A percentile compares a stretch with the other conserved stretches of the same genome.
Evolutionary conservation across 345 rosid genomes (phyloP).

Genomic region (Eucalyptus tenuipes): DNA sequence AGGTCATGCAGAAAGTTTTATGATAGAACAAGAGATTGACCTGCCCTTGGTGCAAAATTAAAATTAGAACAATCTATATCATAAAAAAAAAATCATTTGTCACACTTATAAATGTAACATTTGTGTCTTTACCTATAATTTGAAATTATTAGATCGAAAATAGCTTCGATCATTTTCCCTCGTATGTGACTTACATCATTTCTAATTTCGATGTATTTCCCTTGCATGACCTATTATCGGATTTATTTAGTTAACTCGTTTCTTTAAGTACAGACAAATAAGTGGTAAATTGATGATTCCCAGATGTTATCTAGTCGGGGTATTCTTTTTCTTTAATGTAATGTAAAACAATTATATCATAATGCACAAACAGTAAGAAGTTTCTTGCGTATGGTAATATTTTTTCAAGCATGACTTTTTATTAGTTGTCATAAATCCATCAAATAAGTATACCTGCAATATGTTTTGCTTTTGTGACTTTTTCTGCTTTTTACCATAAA

Average conservation of each 20-base stretch:
- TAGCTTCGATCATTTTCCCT: neutral
- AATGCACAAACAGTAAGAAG: neutral
- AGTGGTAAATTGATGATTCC: neutral
- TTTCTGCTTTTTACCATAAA: neutral
- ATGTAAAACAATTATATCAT: neutral
- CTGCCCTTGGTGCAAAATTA: neutral
- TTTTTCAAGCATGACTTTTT: neutral
- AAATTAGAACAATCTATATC: neutral
- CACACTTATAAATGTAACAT: neutral
- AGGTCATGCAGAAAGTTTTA: neutral
- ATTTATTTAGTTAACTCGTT: neutral
- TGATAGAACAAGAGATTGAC: neutral
- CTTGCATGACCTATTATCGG: neutral
- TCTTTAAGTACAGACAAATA: neutral
- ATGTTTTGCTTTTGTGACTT: neutral
- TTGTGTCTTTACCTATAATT: neutral
- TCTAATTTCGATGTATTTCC: neutral
- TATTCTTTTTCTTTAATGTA: neutral
- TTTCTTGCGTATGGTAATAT: neutral
- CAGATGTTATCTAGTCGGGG: neutral
- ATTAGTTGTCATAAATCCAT: neutral
- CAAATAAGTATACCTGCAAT: neutral
- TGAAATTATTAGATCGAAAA: neutral
- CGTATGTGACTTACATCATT: neutral
- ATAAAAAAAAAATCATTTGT: neutral